These are phyloP conservation scores for Madurella fahalii DNA, from an alignment of 2,329 filamentous ascomycete genomes.

Conservation along the genomic window DNA sequence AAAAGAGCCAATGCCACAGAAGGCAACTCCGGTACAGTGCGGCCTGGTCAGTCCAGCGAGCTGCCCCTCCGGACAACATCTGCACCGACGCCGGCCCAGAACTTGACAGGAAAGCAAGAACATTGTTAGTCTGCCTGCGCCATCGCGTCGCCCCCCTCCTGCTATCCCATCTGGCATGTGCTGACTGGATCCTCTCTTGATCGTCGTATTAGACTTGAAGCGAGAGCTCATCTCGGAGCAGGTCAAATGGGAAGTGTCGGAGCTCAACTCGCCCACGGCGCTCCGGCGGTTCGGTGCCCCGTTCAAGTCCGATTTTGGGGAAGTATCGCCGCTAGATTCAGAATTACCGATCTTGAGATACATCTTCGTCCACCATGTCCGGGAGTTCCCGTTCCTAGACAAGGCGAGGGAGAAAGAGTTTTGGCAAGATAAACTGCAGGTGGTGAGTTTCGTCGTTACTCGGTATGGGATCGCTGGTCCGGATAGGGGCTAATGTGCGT, in stretches of 20 bases:
- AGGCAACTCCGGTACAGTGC: slow-evolving; percentile 9
- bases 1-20: background rate
- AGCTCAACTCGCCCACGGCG: slow-evolving; percentile 91
- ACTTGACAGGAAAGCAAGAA: slow-evolving; percentile 91
- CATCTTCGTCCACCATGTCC: slow-evolving; percentile 96
- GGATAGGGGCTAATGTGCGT: background rate
- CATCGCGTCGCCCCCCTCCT: background rate
- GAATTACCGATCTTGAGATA: slow-evolving; percentile 90
- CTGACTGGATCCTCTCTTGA: slow-evolving; percentile 13
- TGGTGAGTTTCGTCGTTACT: slow-evolving; percentile 53
- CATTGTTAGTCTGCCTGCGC: slow-evolving; percentile 64
- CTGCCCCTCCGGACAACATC: slow-evolving; percentile 15
- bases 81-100: slow-evolving; percentile 37
- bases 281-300: slow-evolving; percentile 93
- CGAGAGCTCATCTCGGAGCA: slow-evolving; percentile 89
- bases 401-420: slow-evolving; percentile 98
- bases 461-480: background rate
- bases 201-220: slow-evolving; percentile 71
- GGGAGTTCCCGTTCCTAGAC: slow-evolving; percentile 96
- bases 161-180: background rate
- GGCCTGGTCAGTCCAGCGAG: slow-evolving; percentile 5
- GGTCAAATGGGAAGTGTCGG: slow-evolving; percentile 82
- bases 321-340: slow-evolving; percentile 88
- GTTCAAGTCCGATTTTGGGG: slow-evolving; percentile 87
- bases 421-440: slow-evolving; percentile 97